Evolutionary conservation across 441 rosid genomes (phyloP).

Genomic region (Melastoma candidum): DNA sequence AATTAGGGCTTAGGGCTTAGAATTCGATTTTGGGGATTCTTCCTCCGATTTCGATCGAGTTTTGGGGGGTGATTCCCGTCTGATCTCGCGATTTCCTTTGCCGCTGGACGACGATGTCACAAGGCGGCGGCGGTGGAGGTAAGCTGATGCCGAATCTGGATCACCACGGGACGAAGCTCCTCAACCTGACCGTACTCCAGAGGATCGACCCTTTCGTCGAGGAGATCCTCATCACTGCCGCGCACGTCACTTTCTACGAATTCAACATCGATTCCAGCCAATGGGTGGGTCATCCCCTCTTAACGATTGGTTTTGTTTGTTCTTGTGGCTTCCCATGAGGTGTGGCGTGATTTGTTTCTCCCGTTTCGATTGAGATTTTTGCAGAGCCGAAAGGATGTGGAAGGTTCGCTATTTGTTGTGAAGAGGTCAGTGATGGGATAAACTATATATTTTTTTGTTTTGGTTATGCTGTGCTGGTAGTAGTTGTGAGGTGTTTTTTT

Average conservation of each 20-base stretch:
- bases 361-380: background rate
- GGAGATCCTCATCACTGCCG: slow-evolving; percentile 92
- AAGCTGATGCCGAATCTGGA: slow-evolving; percentile 90
- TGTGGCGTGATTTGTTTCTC: background rate
- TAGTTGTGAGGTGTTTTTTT: too few relatives aligned
- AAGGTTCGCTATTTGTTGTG: slow-evolving; percentile 91
- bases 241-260: slow-evolving; percentile 93
- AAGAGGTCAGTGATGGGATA: slow-evolving; percentile 40
- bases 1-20: too few relatives aligned
- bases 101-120: slow-evolving; percentile 32
- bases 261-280: slow-evolving; percentile 78
- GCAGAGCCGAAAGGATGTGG: slow-evolving; percentile 96
- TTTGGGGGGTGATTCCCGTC: too few relatives aligned
- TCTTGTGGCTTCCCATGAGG: background rate
- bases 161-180: slow-evolving; percentile 75
- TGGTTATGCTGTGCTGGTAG: too few relatives aligned
- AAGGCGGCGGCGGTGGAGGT: slow-evolving; percentile 25
- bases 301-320: background rate
- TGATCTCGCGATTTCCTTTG: too few relatives aligned
- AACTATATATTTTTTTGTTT: background rate
- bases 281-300: slow-evolving; percentile 38
- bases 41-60: too few relatives aligned
- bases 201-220: slow-evolving; percentile 83
- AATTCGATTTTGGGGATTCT: too few relatives aligned
- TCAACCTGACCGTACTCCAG: slow-evolving; percentile 85